phyloP scores from a whole-genome alignment of 108 stramenopile species.

The Cyclotella choctawhatcheeana region DNA sequence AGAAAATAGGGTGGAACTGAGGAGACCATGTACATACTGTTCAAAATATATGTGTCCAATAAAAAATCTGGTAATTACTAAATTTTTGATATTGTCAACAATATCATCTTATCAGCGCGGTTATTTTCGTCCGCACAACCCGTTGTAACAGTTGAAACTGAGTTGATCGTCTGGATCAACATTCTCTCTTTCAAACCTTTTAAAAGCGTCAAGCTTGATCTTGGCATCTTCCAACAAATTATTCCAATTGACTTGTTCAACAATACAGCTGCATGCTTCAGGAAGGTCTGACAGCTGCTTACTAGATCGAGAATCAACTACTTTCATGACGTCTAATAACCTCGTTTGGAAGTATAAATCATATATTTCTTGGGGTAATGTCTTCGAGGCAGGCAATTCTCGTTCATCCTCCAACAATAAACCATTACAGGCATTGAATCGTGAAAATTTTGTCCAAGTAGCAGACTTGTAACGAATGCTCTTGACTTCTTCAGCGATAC shows the following conservation, averaged over 20 bases:
- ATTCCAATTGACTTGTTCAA: conserved; percentile 22
- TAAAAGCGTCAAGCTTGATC: conserved; percentile 22
- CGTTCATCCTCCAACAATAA: conserved; percentile 20
- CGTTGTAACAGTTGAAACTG: conserved; percentile 9
- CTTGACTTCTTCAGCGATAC: conserved; percentile 15
- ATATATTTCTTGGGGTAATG: conserved; percentile 12
- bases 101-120: too few species aligned
- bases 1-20: not conserved
- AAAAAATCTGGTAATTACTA: too few species aligned
- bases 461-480: conserved; percentile 24
- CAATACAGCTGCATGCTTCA: conserved; percentile 7
- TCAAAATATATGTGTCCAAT: too few species aligned
- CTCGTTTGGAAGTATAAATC: conserved; percentile 30
- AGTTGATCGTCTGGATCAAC: conserved; percentile 4
- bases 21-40: not conserved
- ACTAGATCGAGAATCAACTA: conserved; percentile 12
- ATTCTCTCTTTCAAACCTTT: conserved; percentile 23
- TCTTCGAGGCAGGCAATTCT: not conserved
- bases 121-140: conserved; percentile 6
- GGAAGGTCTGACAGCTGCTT: conserved; percentile 5
- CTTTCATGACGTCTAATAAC: conserved; percentile 30
- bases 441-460: conserved; percentile 34
- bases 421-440: not conserved
- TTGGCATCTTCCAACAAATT: conserved; percentile 20
- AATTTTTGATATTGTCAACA: too few species aligned